phyloP scores from a whole-genome alignment of 495 filamentous ascomycete genomes.

The Cairneyella variabilis region DNA sequence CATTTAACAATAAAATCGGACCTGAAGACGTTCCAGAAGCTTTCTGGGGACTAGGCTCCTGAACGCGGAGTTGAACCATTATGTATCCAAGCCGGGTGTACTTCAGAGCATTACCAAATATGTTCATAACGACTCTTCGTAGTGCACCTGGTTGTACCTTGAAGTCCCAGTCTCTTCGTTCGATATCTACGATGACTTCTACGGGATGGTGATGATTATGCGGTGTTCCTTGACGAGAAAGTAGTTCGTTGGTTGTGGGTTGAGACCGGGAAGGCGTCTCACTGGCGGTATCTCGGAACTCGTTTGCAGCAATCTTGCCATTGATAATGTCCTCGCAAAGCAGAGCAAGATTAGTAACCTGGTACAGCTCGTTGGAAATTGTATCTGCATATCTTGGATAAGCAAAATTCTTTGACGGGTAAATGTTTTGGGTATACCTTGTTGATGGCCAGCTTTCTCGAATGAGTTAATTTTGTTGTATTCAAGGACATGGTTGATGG shows the following conservation, averaged over 20 bases:
- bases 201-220: neutral
- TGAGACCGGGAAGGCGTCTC: neutral
- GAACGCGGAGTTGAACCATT: conserved; percentile 36
- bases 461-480: conserved; percentile 51
- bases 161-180: conserved; percentile 55
- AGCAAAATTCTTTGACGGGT: neutral
- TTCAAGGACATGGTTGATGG: conserved; percentile 70
- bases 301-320: conserved; percentile 46
- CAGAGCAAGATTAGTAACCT: conserved; percentile 37
- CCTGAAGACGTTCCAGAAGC: neutral
- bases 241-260: neutral
- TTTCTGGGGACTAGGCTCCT: neutral
- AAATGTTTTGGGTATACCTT: conserved; percentile 5
- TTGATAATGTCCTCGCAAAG: conserved; percentile 51
- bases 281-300: conserved; percentile 22
- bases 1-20: conserved; percentile 7
- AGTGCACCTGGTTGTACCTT: conserved; percentile 63
- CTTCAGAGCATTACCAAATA: conserved; percentile 81
- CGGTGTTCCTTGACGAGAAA: neutral
- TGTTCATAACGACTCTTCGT: conserved; percentile 73
- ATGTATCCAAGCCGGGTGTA: conserved; percentile 67
- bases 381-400: neutral
- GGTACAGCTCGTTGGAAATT: conserved; percentile 20
- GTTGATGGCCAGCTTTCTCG: conserved; percentile 7
- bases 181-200: conserved; percentile 59